Conservation (phyloP, 495 filamentous ascomycete genomes). For the Barbatosphaeria neglecta region DNA sequence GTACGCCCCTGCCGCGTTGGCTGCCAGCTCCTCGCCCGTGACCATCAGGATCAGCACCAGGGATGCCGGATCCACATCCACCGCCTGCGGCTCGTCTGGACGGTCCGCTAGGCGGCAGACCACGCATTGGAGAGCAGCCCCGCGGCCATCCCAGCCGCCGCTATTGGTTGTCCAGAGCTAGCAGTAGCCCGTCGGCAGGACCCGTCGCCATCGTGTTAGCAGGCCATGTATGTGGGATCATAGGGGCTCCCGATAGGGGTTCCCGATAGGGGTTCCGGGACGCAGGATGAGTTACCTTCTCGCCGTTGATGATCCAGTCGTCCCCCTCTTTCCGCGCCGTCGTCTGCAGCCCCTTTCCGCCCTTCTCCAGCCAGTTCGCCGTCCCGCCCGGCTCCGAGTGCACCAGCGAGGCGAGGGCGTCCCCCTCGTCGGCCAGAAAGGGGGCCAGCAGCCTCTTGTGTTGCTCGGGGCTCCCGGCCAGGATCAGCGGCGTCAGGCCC, state of each 20-base stretch:
- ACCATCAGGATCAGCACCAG: constrained; percentile 37
- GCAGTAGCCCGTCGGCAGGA: background rate
- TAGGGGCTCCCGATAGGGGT: no score
- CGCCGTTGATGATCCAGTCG: constrained; percentile 44
- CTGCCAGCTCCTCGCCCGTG: constrained; percentile 30
- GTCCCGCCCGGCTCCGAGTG: constrained; percentile 40
- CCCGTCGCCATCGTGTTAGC: no score
- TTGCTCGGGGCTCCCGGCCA: constrained; percentile 25
- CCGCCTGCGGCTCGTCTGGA: constrained; percentile 3
- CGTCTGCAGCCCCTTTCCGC: constrained; percentile 34
- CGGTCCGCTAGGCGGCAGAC: constrained; percentile 31
- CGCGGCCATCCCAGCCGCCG: constrained; percentile 39
- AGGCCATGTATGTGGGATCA: no score
- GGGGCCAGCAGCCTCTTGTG: constrained; percentile 34
- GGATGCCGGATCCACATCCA: constrained; percentile 18
- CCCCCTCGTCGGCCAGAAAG: constrained; percentile 32
- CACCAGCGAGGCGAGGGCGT: constrained; percentile 38
- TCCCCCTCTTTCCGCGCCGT: constrained; percentile 37
- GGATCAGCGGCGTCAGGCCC: constrained; percentile 36
- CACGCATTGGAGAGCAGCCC: constrained; percentile 41
- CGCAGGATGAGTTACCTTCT: constrained; percentile 29
- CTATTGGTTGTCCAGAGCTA: constrained; percentile 44
- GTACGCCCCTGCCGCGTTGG: constrained; percentile 26
- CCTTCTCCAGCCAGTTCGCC: constrained; percentile 41
- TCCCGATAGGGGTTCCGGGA: no score